Percentiles rank a stretch among this genome's conserved stretches.
phyloP scores from a whole-genome alignment of 441 rosid genomes.

The Adansonia madagascariensis region DNA sequence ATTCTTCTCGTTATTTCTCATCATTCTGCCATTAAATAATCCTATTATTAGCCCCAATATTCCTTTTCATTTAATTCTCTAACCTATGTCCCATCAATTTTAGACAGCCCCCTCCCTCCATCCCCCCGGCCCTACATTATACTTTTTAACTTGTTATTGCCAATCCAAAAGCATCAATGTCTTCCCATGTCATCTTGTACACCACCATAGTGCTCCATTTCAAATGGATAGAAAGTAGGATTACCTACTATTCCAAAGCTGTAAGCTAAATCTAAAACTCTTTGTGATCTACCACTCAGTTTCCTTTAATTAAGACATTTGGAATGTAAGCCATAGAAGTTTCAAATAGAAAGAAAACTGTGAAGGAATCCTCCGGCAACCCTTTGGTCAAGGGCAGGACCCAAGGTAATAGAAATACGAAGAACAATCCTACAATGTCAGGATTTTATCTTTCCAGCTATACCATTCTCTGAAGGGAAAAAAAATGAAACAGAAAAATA shows the following conservation, averaged over 20 bases:
- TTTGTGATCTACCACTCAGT: neutral
- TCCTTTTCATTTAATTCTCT: neutral
- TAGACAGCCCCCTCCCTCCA: neutral
- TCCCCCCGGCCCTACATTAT: neutral
- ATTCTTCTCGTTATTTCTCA: neutral
- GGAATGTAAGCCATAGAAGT: neutral
- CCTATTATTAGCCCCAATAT: neutral
- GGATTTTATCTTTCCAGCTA: neutral
- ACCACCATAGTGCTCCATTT: conserved; percentile 1
- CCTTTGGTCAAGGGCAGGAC: neutral
- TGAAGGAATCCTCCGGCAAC: neutral
- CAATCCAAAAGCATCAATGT: neutral
- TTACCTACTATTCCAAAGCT: neutral
- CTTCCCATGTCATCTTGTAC: neutral
- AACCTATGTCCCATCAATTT: neutral
- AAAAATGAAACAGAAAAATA: neutral
- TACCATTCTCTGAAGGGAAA: neutral
- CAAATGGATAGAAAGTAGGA: neutral
- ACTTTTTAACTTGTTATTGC: neutral
- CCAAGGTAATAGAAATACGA: neutral
- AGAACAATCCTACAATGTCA: neutral
- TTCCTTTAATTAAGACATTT: neutral
- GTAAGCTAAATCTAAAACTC: neutral
- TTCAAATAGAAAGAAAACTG: neutral
- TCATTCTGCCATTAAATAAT: neutral